Evolutionary conservation across 257 asterid genomes (phyloP).

Genomic region (Thymus mandschuricus): DNA sequence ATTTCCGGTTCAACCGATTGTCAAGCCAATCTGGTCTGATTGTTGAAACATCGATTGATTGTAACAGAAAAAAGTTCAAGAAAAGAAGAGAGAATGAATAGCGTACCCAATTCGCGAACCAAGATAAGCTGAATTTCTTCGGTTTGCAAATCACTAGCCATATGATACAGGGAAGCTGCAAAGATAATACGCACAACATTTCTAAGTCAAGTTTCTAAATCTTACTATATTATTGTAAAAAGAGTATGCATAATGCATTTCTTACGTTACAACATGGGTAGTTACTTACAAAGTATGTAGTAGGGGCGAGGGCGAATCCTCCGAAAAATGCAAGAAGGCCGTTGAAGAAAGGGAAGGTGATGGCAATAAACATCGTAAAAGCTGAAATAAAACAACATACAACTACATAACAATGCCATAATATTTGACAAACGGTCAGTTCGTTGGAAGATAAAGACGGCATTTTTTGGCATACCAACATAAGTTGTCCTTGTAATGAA

Average conservation of each 20-base stretch:
- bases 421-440: no score
- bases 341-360: constrained; percentile 49
- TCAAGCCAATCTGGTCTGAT: no score
- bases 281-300: constrained; percentile 51
- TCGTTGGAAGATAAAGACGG: not conserved
- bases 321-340: constrained; percentile 51
- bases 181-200: not conserved
- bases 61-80: no score
- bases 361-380: constrained; percentile 48
- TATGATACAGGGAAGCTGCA: constrained; percentile 50
- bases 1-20: no score
- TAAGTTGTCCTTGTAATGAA: constrained; percentile 42
- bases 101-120: constrained; percentile 53
- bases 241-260: no score
- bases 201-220: not conserved
- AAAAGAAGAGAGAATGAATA: not conserved
- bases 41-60: no score
- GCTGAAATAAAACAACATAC: constrained; percentile 34
- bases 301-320: constrained; percentile 53
- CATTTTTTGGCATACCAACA: constrained; percentile 39
- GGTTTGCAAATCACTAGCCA: constrained; percentile 51
- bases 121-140: constrained; percentile 38
- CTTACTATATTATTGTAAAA: no score
- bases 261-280: not conserved
- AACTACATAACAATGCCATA: no score